Conservation (phyloP, 2,329 filamentous ascomycete genomes). For the Colletotrichum chrysophilum region DNA sequence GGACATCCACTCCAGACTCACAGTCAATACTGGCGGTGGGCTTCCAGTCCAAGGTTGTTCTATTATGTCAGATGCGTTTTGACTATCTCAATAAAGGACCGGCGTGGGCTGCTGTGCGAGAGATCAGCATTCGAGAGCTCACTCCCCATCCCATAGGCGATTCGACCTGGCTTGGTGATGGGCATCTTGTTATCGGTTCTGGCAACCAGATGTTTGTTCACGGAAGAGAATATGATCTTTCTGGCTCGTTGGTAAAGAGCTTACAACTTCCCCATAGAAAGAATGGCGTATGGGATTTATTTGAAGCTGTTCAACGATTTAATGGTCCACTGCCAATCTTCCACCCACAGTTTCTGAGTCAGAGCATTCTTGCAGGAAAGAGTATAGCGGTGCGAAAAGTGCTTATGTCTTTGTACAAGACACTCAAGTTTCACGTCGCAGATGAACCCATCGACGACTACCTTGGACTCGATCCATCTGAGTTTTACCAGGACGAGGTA, state of each 20-base stretch:
- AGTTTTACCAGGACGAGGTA: constrained; percentile 55
- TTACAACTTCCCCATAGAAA: constrained; percentile 53
- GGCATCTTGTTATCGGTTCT: constrained; percentile 84
- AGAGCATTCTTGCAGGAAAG: constrained; percentile 86
- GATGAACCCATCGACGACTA: constrained; percentile 83
- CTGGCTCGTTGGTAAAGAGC: constrained; percentile 62
- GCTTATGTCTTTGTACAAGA: constrained; percentile 73
- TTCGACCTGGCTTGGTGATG: constrained; percentile 87
- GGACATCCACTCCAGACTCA: constrained; percentile 89
- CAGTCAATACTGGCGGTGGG: constrained; percentile 93
- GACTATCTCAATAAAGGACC: constrained; percentile 88
- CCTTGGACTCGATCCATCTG: constrained; percentile 67
- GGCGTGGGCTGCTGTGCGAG: constrained; percentile 86
- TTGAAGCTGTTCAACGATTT: constrained; percentile 80
- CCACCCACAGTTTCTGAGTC: constrained; percentile 88
- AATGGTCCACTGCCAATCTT: constrained; percentile 91
- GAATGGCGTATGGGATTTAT: constrained; percentile 69
- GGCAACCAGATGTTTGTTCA: constrained; percentile 92
- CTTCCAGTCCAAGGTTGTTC: constrained; percentile 82
- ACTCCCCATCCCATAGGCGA: constrained; percentile 93
- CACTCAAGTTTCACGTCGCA: constrained; percentile 81
- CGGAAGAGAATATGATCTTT: constrained; percentile 73
- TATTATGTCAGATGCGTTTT: constrained; percentile 87
- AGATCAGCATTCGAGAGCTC: constrained; percentile 80
- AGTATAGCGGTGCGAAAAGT: constrained; percentile 73